Conservation (phyloP, 2,329 filamentous ascomycete genomes). For the Bipolaris sorokiniana region DNA sequence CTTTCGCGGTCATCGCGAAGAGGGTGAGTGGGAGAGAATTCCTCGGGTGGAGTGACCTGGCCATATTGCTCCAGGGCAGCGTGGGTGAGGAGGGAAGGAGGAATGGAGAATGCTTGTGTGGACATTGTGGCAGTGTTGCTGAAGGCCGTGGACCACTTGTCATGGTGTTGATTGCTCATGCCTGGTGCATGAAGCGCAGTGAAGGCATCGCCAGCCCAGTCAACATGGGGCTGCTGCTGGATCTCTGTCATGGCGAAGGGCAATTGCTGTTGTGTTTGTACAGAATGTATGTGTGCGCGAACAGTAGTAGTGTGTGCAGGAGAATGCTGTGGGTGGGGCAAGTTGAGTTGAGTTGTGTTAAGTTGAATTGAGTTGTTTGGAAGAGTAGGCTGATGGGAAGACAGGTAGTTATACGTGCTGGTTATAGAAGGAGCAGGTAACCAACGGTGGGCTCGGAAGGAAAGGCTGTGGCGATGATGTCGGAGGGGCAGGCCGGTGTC, state of each 20-base stretch:
- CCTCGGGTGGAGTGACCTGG: constrained; percentile 47
- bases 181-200: constrained; percentile 30
- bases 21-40: constrained; percentile 37
- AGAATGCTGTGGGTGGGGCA: neutral
- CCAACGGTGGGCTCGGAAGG: neutral
- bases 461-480: neutral
- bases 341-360: neutral
- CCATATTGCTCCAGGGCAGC: constrained; percentile 41
- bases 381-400: neutral
- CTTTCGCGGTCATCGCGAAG: constrained; percentile 19
- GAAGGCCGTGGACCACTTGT: constrained; percentile 34
- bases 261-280: neutral
- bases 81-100: constrained; percentile 37
- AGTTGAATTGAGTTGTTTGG: neutral
- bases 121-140: constrained; percentile 13
- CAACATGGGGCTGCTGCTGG: constrained; percentile 24
- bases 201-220: constrained; percentile 40
- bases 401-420: neutral
- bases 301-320: neutral
- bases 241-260: constrained; percentile 28
- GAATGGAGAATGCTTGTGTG: constrained; percentile 32
- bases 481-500: neutral
- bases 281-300: neutral
- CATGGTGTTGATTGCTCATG: constrained; percentile 16
- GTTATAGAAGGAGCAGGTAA: neutral